Conservation (phyloP, 2,329 filamentous ascomycete species). For the Myriosclerotinia duriaeana region DNA sequence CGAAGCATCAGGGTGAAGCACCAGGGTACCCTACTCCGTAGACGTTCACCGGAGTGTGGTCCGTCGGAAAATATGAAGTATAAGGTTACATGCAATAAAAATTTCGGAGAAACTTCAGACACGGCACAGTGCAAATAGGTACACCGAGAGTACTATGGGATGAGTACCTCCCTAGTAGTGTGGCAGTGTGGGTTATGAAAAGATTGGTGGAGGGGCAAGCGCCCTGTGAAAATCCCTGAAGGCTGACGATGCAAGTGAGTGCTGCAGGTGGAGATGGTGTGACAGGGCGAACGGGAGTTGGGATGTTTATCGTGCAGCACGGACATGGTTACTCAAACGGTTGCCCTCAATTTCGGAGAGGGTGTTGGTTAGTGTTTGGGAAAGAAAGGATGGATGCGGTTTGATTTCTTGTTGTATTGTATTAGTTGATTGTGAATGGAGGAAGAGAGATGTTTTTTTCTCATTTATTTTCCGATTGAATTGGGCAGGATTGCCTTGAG, state of each 20-base stretch:
- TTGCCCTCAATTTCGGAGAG: constrained; percentile 15
- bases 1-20: too few species aligned
- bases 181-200: too few species aligned
- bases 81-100: too few species aligned
- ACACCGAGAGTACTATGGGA: background rate
- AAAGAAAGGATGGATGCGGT: background rate
- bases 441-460: background rate
- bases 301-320: constrained; percentile 19
- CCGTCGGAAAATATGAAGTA: too few species aligned
- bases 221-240: background rate
- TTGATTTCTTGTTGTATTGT: background rate
- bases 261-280: constrained; percentile 4
- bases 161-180: too few species aligned
- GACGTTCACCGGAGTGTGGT: too few species aligned
- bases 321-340: constrained; percentile 17
- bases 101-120: background rate
- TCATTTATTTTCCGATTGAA: background rate
- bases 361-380: background rate
- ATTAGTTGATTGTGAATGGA: background rate
- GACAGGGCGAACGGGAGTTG: constrained; percentile 16
- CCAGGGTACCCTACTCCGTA: too few species aligned
- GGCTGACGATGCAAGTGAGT: background rate
- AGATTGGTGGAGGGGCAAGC: too few species aligned
- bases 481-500: too few species aligned
- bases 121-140: background rate